Base-by-base conservation (phyloP, 2,329 filamentous ascomycete genomes). In the Paraconiothyrium brasiliense region DNA sequence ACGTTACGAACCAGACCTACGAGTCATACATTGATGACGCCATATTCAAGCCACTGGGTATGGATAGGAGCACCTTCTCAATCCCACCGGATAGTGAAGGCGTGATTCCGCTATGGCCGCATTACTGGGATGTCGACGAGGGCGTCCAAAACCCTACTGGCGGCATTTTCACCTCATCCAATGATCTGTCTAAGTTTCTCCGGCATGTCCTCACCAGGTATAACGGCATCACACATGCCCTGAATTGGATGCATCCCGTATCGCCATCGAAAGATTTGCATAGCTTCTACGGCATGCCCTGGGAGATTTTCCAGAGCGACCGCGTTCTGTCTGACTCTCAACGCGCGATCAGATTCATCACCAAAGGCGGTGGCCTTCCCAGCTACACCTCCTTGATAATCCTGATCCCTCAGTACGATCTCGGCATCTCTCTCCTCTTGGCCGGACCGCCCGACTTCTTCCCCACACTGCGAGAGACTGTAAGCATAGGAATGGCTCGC, bases 211-310 rank as follows among this genome's bases (percentile, higher is more conserved):
- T 84, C 22, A 77, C 72, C 0, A 74, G 81, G 44, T 77, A 78
- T 71, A 82, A 83, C 54, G 70, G 71, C 10, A 71, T 83, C 22
- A 79, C 77, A 0, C 77, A 72, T 3, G 76, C 79, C 0, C 47
- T 80, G 8, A 83, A 83, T 58, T 84, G 82, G 82, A 62, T 82
- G 11, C 62, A 80, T 44, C 80, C 81, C 0, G 75, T 71, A 1
- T 81, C 79, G 3, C 79, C 74, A 43, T 63, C 73, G 0, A 71
- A 70, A 1, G 79, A 79, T 0, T 54, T 78, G 14, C 63, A 78
- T 30, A 77, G 71, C 0, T 82, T 80, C 59, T 83, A 83, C 58
- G 82, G 82, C 3, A 80, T 81, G 71, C 82, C 82, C 0, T 84
- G 81, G 79, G 82, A 84, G 65, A 83, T 82, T 0, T 80, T 79